These are phyloP conservation scores for Coemansia sp. DNA, from an alignment of 192 early-diverging fungal species.

Conservation along the genomic window DNA sequence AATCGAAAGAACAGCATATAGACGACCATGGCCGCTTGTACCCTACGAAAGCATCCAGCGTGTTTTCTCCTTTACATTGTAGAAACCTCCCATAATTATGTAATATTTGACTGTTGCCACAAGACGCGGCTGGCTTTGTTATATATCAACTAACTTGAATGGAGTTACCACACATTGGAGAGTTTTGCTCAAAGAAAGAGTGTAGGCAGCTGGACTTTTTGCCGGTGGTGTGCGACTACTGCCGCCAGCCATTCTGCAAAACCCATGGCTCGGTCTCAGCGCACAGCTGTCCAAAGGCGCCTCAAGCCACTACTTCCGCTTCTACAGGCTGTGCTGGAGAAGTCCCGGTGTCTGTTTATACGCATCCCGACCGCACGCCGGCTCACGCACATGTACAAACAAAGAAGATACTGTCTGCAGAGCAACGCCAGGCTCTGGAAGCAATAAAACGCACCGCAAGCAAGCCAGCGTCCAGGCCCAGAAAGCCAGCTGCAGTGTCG, in stretches of 20 bases:
- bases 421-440: slow-evolving; percentile 26
- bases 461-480: not conserved
- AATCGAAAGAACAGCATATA: not conserved
- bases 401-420: slow-evolving; percentile 25
- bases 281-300: slow-evolving; percentile 20
- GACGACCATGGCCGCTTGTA: slow-evolving; percentile 29
- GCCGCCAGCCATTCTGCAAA: slow-evolving; percentile 28
- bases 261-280: slow-evolving; percentile 16
- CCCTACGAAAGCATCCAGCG: slow-evolving; percentile 34
- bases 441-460: slow-evolving; percentile 5
- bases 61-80: slow-evolving; percentile 35
- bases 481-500: slow-evolving; percentile 8
- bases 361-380: slow-evolving; percentile 18
- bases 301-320: not conserved
- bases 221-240: slow-evolving; percentile 19
- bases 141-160: slow-evolving; percentile 2
- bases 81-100: not conserved
- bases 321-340: not conserved
- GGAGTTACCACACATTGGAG: slow-evolving; percentile 41
- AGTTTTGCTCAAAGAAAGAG: slow-evolving; percentile 23
- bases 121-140: too few relatives aligned
- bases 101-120: not conserved
- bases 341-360: slow-evolving; percentile 26
- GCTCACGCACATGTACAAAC: slow-evolving; percentile 11
- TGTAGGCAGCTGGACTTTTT: slow-evolving; percentile 41